These are phyloP conservation scores for Discostella pseudostelligera DNA, from an alignment of 108 stramenopile species.

Conservation along the genomic window DNA sequence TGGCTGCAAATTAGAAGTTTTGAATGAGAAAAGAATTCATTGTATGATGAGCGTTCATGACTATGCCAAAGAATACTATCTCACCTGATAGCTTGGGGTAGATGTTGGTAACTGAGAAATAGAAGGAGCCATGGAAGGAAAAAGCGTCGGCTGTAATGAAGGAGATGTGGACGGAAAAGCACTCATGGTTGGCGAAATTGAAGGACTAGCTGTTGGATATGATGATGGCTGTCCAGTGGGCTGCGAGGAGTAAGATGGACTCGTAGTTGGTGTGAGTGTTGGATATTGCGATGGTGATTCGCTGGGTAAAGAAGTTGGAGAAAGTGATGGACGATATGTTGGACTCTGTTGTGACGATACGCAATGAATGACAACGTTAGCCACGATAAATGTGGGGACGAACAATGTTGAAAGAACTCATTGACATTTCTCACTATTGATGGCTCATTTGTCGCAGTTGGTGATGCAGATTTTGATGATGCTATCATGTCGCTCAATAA, in stretches of 20 bases:
- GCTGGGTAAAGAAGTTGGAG: slow-evolving; percentile 6
- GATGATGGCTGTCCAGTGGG: slow-evolving; percentile 11
- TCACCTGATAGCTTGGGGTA: slow-evolving; percentile 10
- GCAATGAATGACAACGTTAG: not conserved
- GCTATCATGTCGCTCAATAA: slow-evolving; percentile 17
- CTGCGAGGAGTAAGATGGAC: slow-evolving; percentile 4
- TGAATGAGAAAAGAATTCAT: not conserved
- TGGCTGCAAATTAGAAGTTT: not conserved
- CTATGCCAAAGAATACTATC: not conserved
- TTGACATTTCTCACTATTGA: not conserved
- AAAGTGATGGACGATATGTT: slow-evolving; percentile 1
- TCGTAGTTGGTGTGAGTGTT: not conserved
- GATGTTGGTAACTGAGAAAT: slow-evolving; percentile 6
- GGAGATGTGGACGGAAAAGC: slow-evolving; percentile 4
- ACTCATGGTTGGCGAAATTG: slow-evolving; percentile 4
- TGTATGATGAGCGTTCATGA: not conserved
- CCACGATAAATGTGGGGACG: not conserved
- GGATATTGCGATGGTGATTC: not conserved
- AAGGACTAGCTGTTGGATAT: slow-evolving; percentile 4
- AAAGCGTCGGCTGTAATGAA: not conserved
- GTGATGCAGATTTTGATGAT: slow-evolving; percentile 11
- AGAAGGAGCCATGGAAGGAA: slow-evolving; percentile 6
- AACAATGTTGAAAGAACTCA: not conserved
- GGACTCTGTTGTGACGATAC: slow-evolving; percentile 1
- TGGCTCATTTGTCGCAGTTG: slow-evolving; percentile 13